These are phyloP conservation scores for Hermanozyma aechmeae DNA, from an alignment of 805 yeast species.

Conservation along the genomic window DNA sequence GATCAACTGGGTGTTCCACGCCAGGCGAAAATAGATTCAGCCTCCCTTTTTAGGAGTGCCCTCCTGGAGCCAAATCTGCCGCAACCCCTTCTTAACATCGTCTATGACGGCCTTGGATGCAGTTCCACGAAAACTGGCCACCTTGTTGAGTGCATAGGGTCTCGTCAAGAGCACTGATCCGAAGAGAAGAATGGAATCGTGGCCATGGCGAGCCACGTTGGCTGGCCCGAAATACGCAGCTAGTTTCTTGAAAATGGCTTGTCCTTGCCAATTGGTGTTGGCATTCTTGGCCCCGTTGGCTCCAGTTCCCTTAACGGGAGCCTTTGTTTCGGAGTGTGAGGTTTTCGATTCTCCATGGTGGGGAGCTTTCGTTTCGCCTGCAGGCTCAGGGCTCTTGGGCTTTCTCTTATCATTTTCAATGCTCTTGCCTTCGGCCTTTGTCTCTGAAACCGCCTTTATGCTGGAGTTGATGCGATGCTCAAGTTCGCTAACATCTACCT, in stretches of 20 bases:
- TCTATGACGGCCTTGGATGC: conserved; percentile 12
- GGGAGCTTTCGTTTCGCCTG: too few species aligned
- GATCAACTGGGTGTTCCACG: neutral
- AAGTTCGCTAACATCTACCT: too few species aligned
- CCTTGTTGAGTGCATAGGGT: conserved; percentile 25
- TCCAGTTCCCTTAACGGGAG: too few species aligned
- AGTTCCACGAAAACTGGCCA: conserved; percentile 15
- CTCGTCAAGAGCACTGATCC: conserved; percentile 28
- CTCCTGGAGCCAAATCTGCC: conserved; percentile 19
- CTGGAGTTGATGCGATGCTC: too few species aligned
- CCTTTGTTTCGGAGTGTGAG: too few species aligned
- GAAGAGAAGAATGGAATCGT: neutral
- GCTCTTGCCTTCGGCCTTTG: too few species aligned
- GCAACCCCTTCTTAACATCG: conserved; percentile 14
- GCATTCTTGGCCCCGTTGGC: too few species aligned
- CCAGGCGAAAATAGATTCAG: neutral
- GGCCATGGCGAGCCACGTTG: conserved; percentile 13
- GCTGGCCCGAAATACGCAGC: conserved; percentile 4
- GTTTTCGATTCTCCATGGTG: too few species aligned
- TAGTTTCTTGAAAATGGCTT: conserved; percentile 1
- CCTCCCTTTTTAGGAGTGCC: conserved; percentile 18
- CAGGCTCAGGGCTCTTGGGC: too few species aligned
- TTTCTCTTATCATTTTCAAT: too few species aligned
- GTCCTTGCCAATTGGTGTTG: conserved; percentile 1
- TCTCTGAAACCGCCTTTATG: too few species aligned